These are phyloP conservation scores for Pseudogymnoascus sp. DNA, from an alignment of 2,329 filamentous ascomycete species.

Conservation along the genomic window DNA sequence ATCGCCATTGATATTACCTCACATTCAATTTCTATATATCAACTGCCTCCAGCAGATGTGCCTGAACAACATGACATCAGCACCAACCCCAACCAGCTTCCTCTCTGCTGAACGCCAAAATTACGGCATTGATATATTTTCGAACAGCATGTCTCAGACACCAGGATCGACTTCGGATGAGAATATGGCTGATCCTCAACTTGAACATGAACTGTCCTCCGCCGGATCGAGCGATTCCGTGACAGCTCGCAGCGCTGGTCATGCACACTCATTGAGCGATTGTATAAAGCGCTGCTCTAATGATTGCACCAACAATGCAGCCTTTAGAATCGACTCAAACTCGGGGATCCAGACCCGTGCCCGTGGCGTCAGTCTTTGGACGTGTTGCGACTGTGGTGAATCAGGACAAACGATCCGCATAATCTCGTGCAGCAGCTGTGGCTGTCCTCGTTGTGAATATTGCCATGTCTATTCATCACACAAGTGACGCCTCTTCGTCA, in stretches of 20 bases:
- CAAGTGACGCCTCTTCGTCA: neutral
- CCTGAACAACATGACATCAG: neutral
- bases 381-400: neutral
- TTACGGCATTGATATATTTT: neutral
- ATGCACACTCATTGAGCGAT: neutral
- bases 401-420: neutral
- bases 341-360: neutral
- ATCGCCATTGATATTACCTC: neutral
- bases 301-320: neutral
- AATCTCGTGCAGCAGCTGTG: neutral
- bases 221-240: neutral
- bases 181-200: neutral
- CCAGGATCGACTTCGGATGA: neutral
- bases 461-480: neutral
- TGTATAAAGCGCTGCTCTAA: neutral
- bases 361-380: neutral
- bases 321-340: neutral
- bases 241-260: neutral
- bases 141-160: neutral
- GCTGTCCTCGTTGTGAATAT: neutral
- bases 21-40: neutral
- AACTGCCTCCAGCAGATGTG: neutral
- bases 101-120: neutral
- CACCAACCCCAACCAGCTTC: neutral
- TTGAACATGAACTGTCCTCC: neutral